Percentiles rank a stretch among this genome's conserved stretches.
These are phyloP conservation scores for Sanghuangporus sanghuang DNA, from an alignment of 1,284 basidiomycete genomes.

Conservation along the genomic window DNA sequence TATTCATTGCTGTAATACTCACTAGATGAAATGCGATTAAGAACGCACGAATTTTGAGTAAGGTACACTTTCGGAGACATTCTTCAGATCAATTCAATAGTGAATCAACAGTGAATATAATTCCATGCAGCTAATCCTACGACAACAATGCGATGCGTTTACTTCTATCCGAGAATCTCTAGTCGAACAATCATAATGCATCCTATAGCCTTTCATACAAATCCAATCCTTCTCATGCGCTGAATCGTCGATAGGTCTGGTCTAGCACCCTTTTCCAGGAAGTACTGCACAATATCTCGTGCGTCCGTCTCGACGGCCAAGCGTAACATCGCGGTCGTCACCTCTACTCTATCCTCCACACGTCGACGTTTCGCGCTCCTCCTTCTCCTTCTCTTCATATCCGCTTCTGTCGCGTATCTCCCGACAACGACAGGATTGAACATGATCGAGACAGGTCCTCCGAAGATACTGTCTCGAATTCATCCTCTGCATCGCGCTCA, in stretches of 20 bases:
- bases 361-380: constrained; percentile 43
- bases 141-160: no score
- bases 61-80: no score
- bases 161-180: no score
- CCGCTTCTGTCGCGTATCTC: background rate
- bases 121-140: no score
- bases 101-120: no score
- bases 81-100: no score
- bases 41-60: background rate
- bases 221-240: constrained; percentile 31
- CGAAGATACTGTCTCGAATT: no score
- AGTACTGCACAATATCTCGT: constrained; percentile 66
- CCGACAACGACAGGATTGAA: no score
- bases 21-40: background rate
- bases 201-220: background rate
- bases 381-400: constrained; percentile 16
- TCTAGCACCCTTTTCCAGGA: constrained; percentile 73
- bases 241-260: constrained; percentile 66
- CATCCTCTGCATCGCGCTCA: constrained; percentile 41
- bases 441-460: no score
- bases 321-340: constrained; percentile 56
- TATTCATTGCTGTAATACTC: background rate
- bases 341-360: constrained; percentile 53
- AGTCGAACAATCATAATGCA: no score
- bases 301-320: constrained; percentile 59